Evolutionary conservation across 768 basidiomycete genomes (phyloP).

Genomic region (Omphalotus guepiniiformis): DNA sequence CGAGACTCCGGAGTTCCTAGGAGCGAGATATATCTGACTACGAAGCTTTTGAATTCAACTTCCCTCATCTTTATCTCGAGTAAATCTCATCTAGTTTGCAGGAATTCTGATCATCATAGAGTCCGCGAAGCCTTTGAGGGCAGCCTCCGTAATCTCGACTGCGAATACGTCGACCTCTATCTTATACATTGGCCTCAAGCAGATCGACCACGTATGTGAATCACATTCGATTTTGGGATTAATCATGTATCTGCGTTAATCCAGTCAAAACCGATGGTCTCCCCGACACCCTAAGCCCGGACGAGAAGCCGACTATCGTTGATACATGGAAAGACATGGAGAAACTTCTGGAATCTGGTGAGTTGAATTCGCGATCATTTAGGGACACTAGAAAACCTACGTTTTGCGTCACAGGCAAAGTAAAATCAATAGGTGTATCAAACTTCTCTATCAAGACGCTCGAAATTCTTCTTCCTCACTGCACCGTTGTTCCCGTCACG

Average conservation of each 20-base stretch:
- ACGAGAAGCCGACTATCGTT: conserved; percentile 24
- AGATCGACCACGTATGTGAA: neutral
- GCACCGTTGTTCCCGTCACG: conserved; percentile 43
- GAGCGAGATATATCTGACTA: conserved; percentile 43
- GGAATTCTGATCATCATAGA: neutral
- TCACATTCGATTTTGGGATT: neutral
- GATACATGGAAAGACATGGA: conserved; percentile 29
- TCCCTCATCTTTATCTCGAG: too few species aligned
- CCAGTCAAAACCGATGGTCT: too few species aligned
- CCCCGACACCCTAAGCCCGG: conserved; percentile 11
- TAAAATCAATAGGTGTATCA: conserved; percentile 50
- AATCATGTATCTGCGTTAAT: too few species aligned
- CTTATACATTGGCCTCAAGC: conserved; percentile 27
- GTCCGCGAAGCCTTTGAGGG: conserved; percentile 4
- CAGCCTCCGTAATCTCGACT: conserved; percentile 1
- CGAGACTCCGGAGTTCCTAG: conserved; percentile 41
- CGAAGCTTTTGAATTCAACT: conserved; percentile 29
- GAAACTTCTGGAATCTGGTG: conserved; percentile 24
- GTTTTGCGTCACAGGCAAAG: conserved; percentile 32
- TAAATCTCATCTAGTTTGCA: neutral
- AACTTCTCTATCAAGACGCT: conserved; percentile 50
- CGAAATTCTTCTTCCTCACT: conserved; percentile 35
- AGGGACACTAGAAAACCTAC: conserved; percentile 15
- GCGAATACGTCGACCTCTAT: conserved; percentile 37
- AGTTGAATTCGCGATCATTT: neutral